phyloP scores from a whole-genome alignment of 331 rosid species.

The Quercus phellos region DNA sequence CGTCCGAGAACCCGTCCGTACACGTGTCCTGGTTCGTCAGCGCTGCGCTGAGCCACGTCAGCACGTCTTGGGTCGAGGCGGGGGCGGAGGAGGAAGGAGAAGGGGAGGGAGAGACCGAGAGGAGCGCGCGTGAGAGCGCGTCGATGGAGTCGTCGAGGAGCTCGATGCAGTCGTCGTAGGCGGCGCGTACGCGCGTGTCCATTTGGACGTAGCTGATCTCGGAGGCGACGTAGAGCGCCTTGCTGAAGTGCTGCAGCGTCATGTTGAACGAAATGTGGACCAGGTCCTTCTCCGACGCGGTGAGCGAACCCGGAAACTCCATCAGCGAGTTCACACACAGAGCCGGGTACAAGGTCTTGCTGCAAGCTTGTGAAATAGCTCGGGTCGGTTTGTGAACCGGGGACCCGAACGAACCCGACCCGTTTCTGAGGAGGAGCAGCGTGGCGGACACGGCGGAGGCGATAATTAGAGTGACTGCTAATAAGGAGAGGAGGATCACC shows the following conservation, averaged over 20 bases:
- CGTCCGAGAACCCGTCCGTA: conserved; percentile 51
- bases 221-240: conserved; percentile 58
- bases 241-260: conserved; percentile 63
- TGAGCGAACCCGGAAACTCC: conserved; percentile 59
- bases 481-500: conserved; percentile 33
- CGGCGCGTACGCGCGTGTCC: conserved; percentile 48
- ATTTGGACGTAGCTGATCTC: conserved; percentile 30
- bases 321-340: conserved; percentile 66
- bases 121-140: conserved; percentile 50
- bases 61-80: conserved; percentile 38
- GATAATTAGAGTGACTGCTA: conserved; percentile 40
- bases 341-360: conserved; percentile 49
- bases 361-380: conserved; percentile 73
- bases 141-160: conserved; percentile 75
- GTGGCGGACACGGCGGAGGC: conserved; percentile 60
- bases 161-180: conserved; percentile 74
- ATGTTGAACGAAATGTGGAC: conserved; percentile 91
- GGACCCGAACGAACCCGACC: neutral
- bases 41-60: conserved; percentile 90
- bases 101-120: conserved; percentile 18
- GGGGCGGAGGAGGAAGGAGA: neutral
- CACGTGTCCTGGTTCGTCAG: conserved; percentile 93
- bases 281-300: conserved; percentile 65
- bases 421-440: conserved; percentile 21
- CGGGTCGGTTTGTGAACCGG: conserved; percentile 46